A percentile compares a stretch with the other conserved stretches of the same genome.
Conservation (phyloP, 768 basidiomycete species). For the Leccinum barrowsii region DNA sequence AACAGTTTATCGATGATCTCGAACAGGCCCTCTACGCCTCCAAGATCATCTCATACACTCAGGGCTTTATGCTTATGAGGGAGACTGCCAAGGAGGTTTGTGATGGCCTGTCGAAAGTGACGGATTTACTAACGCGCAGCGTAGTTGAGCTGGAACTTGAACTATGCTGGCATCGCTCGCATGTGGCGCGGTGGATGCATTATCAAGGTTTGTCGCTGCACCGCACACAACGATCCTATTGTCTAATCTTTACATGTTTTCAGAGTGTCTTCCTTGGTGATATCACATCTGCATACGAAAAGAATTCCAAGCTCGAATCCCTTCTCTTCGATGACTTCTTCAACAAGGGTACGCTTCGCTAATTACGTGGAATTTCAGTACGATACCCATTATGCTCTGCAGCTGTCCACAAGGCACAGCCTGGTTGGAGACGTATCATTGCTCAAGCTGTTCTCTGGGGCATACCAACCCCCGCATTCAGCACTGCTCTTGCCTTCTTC, state of each 20-base stretch:
- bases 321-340: conserved; percentile 97
- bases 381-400: conserved; percentile 1
- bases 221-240: conserved; percentile 8
- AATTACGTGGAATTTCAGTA: background rate
- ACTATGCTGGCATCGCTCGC: conserved; percentile 94
- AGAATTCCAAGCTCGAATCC: conserved; percentile 82
- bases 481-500: conserved; percentile 97
- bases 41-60: conserved; percentile 99
- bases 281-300: conserved; percentile 86
- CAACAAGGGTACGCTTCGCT: conserved; percentile 63
- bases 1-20: conserved; percentile 98
- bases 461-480: conserved; percentile 96
- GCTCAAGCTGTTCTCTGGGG: conserved; percentile 98
- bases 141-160: conserved; percentile 83
- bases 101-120: background rate
- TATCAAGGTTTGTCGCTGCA: conserved; percentile 66
- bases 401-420: conserved; percentile 93
- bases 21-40: conserved; percentile 99
- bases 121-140: conserved; percentile 4
- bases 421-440: conserved; percentile 96
- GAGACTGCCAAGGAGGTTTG: conserved; percentile 91
- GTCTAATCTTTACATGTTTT: conserved; percentile 8
- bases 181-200: conserved; percentile 99
- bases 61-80: conserved; percentile 99
- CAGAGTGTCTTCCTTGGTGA: conserved; percentile 92